phyloP scores from a whole-genome alignment of 169 alveolate species.

The Neospora caninum region DNA sequence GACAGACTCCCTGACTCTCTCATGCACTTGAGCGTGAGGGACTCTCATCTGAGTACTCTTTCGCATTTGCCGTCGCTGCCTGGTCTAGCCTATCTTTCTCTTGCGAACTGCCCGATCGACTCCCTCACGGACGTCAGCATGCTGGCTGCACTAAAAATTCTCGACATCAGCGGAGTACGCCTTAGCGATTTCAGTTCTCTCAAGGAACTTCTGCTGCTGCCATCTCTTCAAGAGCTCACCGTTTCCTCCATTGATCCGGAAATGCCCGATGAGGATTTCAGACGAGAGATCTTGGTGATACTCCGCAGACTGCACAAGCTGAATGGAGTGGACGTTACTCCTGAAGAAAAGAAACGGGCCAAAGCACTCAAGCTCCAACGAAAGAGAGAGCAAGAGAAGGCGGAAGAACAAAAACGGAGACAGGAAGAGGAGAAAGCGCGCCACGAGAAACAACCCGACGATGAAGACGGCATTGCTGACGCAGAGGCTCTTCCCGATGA shows the following conservation, averaged over 20 bases:
- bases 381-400: constrained; percentile 43
- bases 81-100: constrained; percentile 50
- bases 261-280: constrained; percentile 47
- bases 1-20: constrained; percentile 53
- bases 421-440: constrained; percentile 19
- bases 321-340: constrained; percentile 55
- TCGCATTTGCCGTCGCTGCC: constrained; percentile 47
- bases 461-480: background rate
- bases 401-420: constrained; percentile 1
- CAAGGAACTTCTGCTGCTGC: constrained; percentile 50
- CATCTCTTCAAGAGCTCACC: constrained; percentile 50
- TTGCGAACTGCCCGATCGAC: constrained; percentile 52
- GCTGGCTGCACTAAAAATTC: constrained; percentile 42
- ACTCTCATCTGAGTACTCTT: constrained; percentile 42
- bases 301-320: constrained; percentile 58
- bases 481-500: too few species aligned
- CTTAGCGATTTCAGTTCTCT: constrained; percentile 36
- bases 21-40: constrained; percentile 55
- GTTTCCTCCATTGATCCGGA: constrained; percentile 48
- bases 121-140: constrained; percentile 44
- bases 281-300: constrained; percentile 50
- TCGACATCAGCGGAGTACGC: constrained; percentile 48
- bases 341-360: constrained; percentile 59
- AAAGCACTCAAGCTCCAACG: constrained; percentile 43
- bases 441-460: background rate